These are phyloP conservation scores for Schwanniomyces sp. DNA, from an alignment of 805 yeast species.

Conservation along the genomic window DNA sequence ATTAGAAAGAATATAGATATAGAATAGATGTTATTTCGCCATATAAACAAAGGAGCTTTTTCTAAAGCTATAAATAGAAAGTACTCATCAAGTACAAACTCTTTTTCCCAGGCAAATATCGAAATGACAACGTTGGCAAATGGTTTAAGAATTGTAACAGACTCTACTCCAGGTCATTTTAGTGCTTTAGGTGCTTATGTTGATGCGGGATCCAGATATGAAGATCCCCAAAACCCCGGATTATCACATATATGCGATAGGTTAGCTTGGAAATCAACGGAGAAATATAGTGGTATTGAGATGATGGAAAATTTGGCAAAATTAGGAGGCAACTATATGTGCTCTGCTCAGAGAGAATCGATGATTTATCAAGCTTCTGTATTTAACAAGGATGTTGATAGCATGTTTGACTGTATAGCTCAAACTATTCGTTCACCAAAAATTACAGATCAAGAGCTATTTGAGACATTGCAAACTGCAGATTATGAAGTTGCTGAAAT, in stretches of 20 bases:
- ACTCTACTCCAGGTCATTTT: constrained; percentile 86
- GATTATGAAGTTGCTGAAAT: constrained; percentile 82
- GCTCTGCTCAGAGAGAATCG: constrained; percentile 88
- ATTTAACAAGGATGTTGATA: constrained; percentile 79
- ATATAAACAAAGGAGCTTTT: not conserved
- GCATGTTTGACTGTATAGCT: constrained; percentile 72
- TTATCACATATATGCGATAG: constrained; percentile 83
- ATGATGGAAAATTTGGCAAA: constrained; percentile 76
- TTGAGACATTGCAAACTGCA: constrained; percentile 71
- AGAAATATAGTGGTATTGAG: constrained; percentile 54
- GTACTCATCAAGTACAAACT: constrained; percentile 1
- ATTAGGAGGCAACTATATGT: constrained; percentile 92
- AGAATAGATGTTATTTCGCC: not conserved
- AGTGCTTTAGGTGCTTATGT: constrained; percentile 87
- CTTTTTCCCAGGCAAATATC: constrained; percentile 14
- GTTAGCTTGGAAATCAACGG: constrained; percentile 77
- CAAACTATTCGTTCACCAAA: constrained; percentile 77
- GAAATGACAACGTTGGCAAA: constrained; percentile 53
- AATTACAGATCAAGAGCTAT: constrained; percentile 66
- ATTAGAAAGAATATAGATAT: not conserved
- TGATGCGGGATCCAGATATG: constrained; percentile 89
- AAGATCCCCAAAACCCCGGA: constrained; percentile 60
- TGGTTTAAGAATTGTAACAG: constrained; percentile 82
- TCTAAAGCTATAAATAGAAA: not conserved
- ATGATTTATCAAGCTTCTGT: constrained; percentile 93